Evolutionary conservation across 106 monocot species (phyloP).

Genomic region (Dioscorea dumetorum): DNA sequence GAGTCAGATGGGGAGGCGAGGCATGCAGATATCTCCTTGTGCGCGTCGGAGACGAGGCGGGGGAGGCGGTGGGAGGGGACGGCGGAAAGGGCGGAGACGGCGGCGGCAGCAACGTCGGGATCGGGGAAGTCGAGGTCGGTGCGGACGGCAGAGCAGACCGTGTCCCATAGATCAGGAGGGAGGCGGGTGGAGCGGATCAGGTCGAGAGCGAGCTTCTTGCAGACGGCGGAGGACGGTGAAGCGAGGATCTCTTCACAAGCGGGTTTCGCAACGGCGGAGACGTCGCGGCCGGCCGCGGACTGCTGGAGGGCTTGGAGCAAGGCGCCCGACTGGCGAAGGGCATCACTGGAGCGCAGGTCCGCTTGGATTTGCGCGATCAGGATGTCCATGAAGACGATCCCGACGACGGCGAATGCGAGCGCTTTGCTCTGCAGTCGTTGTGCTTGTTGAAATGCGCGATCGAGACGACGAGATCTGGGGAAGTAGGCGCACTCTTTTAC

Average conservation of each 20-base stretch:
- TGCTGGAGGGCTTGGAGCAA: slow-evolving; percentile 93
- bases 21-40: slow-evolving; percentile 61
- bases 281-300: slow-evolving; percentile 86
- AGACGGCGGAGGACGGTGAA: slow-evolving; percentile 87
- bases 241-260: slow-evolving; percentile 82
- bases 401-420: background rate
- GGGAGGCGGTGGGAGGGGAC: slow-evolving; percentile 83
- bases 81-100: slow-evolving; percentile 68
- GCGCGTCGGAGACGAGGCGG: slow-evolving; percentile 53
- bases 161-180: slow-evolving; percentile 85
- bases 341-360: slow-evolving; percentile 93
- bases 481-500: no score
- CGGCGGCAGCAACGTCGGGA: slow-evolving; percentile 86
- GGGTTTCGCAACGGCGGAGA: slow-evolving; percentile 82
- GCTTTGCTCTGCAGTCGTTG: no score
- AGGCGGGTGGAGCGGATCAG: slow-evolving; percentile 85
- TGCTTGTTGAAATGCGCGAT: no score
- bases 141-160: slow-evolving; percentile 51
- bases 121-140: slow-evolving; percentile 96
- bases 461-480: no score
- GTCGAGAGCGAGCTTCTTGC: slow-evolving; percentile 98
- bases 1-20: slow-evolving; percentile 56
- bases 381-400: slow-evolving; percentile 58
- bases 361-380: slow-evolving; percentile 89
- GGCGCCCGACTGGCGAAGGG: slow-evolving; percentile 91